Conservation (phyloP, 2,329 filamentous ascomycete genomes). For the Trichophyton rubrum region DNA sequence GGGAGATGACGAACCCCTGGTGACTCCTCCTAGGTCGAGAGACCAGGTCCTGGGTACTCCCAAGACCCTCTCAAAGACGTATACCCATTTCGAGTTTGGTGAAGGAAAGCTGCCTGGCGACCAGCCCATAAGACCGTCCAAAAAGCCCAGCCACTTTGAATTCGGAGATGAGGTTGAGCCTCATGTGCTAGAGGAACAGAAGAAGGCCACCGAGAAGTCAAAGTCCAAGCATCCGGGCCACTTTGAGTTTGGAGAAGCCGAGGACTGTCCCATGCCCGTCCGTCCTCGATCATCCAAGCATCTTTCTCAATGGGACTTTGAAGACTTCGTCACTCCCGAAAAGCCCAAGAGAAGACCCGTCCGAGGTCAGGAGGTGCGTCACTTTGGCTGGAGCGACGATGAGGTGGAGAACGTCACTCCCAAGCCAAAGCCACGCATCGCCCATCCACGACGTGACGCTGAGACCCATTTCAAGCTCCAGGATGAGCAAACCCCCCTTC, state of each 20-base stretch:
- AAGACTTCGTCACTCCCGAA: conserved; percentile 72
- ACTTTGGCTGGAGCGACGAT: conserved; percentile 64
- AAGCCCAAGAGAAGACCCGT: conserved; percentile 53
- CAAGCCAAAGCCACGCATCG: conserved; percentile 42
- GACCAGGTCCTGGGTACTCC: conserved; percentile 42
- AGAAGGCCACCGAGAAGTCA: not conserved
- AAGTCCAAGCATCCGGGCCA: conserved; percentile 63
- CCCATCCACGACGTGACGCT: conserved; percentile 64
- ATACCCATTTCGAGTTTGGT: conserved; percentile 71
- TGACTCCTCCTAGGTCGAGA: conserved; percentile 16
- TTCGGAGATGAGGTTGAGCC: conserved; percentile 1
- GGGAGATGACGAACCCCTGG: conserved; percentile 34
- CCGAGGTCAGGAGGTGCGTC: conserved; percentile 57
- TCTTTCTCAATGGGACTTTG: conserved; percentile 70
- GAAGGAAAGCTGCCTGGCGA: conserved; percentile 22
- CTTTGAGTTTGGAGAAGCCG: conserved; percentile 15
- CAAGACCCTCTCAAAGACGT: conserved; percentile 65
- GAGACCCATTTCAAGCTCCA: conserved; percentile 73
- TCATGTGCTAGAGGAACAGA: not conserved
- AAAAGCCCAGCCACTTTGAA: conserved; percentile 8
- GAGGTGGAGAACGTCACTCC: conserved; percentile 34
- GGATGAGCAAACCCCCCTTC: conserved; percentile 55
- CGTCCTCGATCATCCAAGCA: conserved; percentile 29
- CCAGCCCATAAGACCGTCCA: not conserved
- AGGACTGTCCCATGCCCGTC: conserved; percentile 1